phyloP scores from a whole-genome alignment of 495 filamentous ascomycete species.

The Evernia prunastri region DNA sequence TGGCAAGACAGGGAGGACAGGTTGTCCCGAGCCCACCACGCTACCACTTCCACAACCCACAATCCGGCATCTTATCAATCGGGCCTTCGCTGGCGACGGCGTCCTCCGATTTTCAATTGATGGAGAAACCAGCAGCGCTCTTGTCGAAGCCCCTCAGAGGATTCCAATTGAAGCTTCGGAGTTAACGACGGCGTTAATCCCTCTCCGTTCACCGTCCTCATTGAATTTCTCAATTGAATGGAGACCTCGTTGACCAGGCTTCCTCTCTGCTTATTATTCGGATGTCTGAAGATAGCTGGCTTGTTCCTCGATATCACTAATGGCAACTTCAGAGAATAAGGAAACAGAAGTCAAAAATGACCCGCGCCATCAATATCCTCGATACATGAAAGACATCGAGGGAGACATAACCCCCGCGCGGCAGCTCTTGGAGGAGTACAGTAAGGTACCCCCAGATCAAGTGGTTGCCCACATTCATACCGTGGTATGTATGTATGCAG shows the following conservation, averaged over 20 bases:
- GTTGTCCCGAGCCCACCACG: too few species aligned
- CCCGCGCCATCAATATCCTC: neutral
- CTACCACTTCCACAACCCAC: too few species aligned
- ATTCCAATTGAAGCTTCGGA: too few species aligned
- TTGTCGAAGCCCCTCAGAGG: too few species aligned
- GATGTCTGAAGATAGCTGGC: neutral
- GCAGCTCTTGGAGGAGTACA: constrained; percentile 3
- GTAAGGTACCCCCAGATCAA: neutral
- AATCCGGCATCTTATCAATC: too few species aligned
- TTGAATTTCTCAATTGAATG: too few species aligned
- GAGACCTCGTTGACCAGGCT: neutral
- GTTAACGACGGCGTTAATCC: too few species aligned
- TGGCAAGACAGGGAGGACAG: too few species aligned
- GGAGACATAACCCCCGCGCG: neutral
- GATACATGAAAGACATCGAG: neutral
- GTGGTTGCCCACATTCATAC: neutral
- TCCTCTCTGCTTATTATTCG: neutral
- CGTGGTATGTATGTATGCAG: neutral
- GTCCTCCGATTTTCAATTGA: too few species aligned
- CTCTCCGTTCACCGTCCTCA: too few species aligned
- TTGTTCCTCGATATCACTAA: neutral
- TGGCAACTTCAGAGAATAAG: neutral
- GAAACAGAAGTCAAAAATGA: neutral
- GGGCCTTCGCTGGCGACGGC: too few species aligned
- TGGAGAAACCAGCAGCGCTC: too few species aligned